Percentiles rank a stretch among this genome's conserved stretches.
phyloP scores from a whole-genome alignment of 31 red algal species.

The Odonthalia washingtoniensis region DNA sequence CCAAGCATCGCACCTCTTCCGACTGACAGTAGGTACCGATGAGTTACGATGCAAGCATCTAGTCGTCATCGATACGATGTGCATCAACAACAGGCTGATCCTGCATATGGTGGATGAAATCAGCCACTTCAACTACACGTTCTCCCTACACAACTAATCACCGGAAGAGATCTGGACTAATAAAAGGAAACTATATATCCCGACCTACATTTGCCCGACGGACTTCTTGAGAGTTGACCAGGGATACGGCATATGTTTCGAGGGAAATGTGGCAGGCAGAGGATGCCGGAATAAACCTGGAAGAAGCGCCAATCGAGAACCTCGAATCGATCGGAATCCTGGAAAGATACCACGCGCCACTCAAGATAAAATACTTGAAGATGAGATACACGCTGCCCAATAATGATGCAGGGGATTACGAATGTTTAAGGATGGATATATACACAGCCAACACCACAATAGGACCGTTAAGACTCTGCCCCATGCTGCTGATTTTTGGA shows the following conservation, averaged over 20 bases:
- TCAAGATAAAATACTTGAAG: conserved; percentile 9
- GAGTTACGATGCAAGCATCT: conserved; percentile 34
- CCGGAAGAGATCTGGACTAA: conserved; percentile 22
- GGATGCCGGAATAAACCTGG: background rate
- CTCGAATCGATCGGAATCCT: conserved; percentile 19
- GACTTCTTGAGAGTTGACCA: too few species aligned
- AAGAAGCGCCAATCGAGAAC: conserved; percentile 36
- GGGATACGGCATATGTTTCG: too few species aligned
- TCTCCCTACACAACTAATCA: conserved; percentile 21
- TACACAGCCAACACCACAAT: conserved; percentile 18
- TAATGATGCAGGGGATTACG: conserved; percentile 1
- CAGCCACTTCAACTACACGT: conserved; percentile 23
- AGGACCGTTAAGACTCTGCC: conserved; percentile 28
- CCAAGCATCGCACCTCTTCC: background rate
- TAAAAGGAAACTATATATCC: conserved; percentile 19
- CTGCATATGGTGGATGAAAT: conserved; percentile 44
- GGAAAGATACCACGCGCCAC: conserved; percentile 39
- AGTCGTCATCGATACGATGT: too few species aligned
- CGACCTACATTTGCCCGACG: too few species aligned
- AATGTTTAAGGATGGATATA: conserved; percentile 27
- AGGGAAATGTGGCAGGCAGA: too few species aligned
- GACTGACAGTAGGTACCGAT: conserved; percentile 19
- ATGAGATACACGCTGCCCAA: background rate
- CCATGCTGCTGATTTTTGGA: conserved; percentile 42
- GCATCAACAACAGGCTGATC: conserved; percentile 26